Conservation (phyloP, 768 basidiomycete genomes). For the Trametes cubensis region DNA sequence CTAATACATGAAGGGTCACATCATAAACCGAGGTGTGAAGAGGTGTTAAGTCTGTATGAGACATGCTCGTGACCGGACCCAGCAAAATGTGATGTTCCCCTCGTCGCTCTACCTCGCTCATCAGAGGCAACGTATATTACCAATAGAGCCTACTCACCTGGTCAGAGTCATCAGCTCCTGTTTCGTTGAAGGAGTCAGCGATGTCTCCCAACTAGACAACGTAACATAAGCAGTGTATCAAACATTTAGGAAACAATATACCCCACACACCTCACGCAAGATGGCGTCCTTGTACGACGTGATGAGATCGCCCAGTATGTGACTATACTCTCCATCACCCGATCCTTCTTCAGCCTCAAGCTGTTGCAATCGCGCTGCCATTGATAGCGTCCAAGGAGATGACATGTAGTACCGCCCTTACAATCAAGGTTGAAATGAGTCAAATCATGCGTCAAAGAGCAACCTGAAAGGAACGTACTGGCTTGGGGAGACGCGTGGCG, state of each 20-base stretch:
- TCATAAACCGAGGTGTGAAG: neutral
- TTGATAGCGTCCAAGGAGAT: constrained; percentile 56
- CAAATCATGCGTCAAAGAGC: neutral
- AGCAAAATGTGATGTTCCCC: neutral
- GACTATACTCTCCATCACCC: constrained; percentile 11
- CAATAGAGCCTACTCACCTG: no score
- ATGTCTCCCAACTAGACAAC: no score
- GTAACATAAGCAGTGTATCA: neutral
- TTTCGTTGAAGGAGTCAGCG: no score
- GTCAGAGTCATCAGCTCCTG: no score
- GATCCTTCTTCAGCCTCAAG: neutral
- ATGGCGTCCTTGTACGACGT: neutral
- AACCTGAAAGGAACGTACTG: constrained; percentile 12
- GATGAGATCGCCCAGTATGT: constrained; percentile 25
- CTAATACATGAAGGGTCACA: no score
- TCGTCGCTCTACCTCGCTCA: constrained; percentile 32
- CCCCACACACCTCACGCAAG: neutral
- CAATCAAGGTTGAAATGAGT: neutral
- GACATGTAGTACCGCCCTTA: constrained; percentile 27
- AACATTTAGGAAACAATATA: neutral
- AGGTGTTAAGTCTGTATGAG: neutral
- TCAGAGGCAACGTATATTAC: no score
- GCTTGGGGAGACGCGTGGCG: constrained; percentile 2
- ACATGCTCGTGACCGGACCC: neutral
- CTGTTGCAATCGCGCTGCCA: constrained; percentile 42